Evolutionary conservation across 805 yeast genomes (phyloP).

Genomic region (Lachancea fermentati): DNA sequence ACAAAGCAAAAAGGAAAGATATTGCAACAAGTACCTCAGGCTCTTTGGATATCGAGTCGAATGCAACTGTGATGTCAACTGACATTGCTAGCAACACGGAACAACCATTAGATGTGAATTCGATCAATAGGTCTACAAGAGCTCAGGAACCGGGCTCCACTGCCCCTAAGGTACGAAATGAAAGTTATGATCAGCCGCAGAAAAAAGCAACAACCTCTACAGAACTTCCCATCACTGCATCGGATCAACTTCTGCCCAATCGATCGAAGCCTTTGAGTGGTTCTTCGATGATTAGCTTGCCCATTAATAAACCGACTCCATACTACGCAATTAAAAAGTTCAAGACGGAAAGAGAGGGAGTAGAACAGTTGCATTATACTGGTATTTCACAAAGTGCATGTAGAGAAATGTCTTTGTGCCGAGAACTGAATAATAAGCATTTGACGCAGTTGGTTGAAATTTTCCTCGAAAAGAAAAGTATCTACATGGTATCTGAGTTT

Average conservation of each 20-base stretch:
- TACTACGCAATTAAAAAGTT: slow-evolving; percentile 90
- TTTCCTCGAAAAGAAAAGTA: slow-evolving; percentile 78
- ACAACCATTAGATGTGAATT: slow-evolving; percentile 8
- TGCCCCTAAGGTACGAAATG: background rate
- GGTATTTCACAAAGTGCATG: slow-evolving; percentile 96
- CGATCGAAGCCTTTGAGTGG: background rate
- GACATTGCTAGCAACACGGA: slow-evolving; percentile 15
- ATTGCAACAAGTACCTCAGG: slow-evolving; percentile 3
- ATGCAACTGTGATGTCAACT: slow-evolving; percentile 6
- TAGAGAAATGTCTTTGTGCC: slow-evolving; percentile 91
- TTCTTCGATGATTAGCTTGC: slow-evolving; percentile 2
- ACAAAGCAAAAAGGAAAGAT: slow-evolving; percentile 65
- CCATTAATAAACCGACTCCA: slow-evolving; percentile 15
- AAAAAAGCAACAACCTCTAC: background rate
- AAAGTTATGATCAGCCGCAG: slow-evolving; percentile 1
- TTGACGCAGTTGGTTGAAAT: slow-evolving; percentile 77
- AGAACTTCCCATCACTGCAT: background rate
- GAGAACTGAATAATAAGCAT: slow-evolving; percentile 78
- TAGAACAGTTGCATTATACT: slow-evolving; percentile 78
- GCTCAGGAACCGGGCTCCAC: slow-evolving; percentile 6
- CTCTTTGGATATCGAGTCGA: slow-evolving; percentile 4
- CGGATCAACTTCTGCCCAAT: slow-evolving; percentile 1
- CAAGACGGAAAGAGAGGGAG: slow-evolving; percentile 86
- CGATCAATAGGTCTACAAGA: slow-evolving; percentile 11
- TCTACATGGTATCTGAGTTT: slow-evolving; percentile 92